Evolutionary conservation across 257 asterid genomes (phyloP).

Genomic region (Nicotiana obtusifolia): DNA sequence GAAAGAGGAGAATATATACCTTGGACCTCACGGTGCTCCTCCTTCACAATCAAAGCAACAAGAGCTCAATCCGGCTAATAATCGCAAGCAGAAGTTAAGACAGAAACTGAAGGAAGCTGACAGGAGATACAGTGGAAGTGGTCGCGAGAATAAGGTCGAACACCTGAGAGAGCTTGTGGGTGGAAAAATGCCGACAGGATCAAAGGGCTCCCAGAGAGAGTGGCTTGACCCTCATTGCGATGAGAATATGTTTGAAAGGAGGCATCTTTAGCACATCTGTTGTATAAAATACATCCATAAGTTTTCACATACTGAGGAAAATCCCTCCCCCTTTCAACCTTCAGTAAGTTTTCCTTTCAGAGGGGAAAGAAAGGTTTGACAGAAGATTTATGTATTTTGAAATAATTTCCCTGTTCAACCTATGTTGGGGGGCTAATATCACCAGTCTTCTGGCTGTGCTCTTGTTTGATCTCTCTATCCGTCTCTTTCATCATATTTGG

Average conservation of each 20-base stretch:
- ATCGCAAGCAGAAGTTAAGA: constrained; percentile 66
- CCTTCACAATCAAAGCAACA: constrained; percentile 70
- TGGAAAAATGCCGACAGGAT: constrained; percentile 40
- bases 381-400: neutral
- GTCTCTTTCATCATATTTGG: neutral
- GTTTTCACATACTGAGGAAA: constrained; percentile 1
- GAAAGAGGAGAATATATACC: constrained; percentile 71
- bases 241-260: constrained; percentile 73
- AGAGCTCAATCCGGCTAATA: constrained; percentile 41
- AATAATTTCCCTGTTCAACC: constrained; percentile 2
- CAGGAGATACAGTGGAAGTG: constrained; percentile 44
- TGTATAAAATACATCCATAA: neutral
- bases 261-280: constrained; percentile 19
- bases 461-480: neutral
- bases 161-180: constrained; percentile 76
- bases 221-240: constrained; percentile 98
- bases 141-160: constrained; percentile 77
- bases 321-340: neutral
- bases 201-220: constrained; percentile 57
- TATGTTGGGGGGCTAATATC: neutral
- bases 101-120: constrained; percentile 88
- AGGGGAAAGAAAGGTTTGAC: neutral
- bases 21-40: constrained; percentile 97
- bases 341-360: neutral
- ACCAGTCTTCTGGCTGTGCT: neutral